These are phyloP conservation scores for Amphicarpaea edgeworthii DNA, from an alignment of 306 rosid genomes.

Conservation along the genomic window DNA sequence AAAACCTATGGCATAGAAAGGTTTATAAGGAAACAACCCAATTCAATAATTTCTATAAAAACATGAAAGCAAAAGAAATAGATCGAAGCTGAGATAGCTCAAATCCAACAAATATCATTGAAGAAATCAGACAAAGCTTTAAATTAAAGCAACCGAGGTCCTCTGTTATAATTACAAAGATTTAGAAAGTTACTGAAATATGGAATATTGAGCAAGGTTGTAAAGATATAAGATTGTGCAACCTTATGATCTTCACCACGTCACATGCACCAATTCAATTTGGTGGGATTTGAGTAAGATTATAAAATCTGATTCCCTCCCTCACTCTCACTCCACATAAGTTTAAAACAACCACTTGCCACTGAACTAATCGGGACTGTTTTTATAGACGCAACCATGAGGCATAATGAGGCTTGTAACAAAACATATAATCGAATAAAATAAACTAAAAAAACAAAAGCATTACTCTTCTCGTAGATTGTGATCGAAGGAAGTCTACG, in stretches of 20 bases:
- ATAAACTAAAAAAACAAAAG: background rate
- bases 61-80: slow-evolving; percentile 18
- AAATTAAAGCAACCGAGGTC: slow-evolving; percentile 12
- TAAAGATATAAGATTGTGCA: background rate
- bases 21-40: background rate
- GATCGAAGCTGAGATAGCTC: slow-evolving; percentile 18
- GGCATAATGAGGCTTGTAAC: background rate
- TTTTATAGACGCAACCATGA: slow-evolving; percentile 1
- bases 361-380: background rate
- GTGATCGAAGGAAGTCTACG: slow-evolving; percentile 81
- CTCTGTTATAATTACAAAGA: slow-evolving; percentile 10
- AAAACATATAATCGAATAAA: slow-evolving; percentile 22
- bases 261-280: background rate
- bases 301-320: background rate
- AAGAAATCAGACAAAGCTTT: slow-evolving; percentile 27
- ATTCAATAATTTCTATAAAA: slow-evolving; percentile 6
- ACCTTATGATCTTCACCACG: background rate
- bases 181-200: background rate
- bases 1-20: background rate
- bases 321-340: background rate
- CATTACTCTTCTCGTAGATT: slow-evolving; percentile 61
- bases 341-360: slow-evolving; percentile 5
- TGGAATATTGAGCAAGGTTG: slow-evolving; percentile 9
- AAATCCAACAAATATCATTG: slow-evolving; percentile 5
- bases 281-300: background rate